phyloP scores from a whole-genome alignment of 2,329 filamentous ascomycete genomes.

The Shiraia bambusicola region DNA sequence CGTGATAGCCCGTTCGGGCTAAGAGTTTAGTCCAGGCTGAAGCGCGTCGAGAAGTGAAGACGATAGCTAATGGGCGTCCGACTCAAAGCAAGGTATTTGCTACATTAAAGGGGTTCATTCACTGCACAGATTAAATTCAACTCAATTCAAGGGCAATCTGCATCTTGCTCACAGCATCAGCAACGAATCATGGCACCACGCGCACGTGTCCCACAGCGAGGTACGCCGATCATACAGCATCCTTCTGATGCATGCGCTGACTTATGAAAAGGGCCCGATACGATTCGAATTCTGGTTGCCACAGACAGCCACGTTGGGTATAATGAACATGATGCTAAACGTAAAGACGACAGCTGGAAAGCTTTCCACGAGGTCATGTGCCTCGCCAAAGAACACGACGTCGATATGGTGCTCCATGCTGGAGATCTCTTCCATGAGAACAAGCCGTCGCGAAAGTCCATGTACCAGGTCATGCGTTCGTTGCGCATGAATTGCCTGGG shows the following conservation, averaged over 20 bases:
- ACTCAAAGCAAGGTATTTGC: neutral
- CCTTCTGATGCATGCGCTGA: conserved; percentile 8
- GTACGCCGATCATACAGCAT: conserved; percentile 16
- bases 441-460: conserved; percentile 89
- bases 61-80: conserved; percentile 2
- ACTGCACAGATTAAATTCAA: neutral
- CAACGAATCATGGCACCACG: conserved; percentile 25
- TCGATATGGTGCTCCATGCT: conserved; percentile 95
- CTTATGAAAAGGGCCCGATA: conserved; percentile 63
- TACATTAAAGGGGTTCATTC: neutral
- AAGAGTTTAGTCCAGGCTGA: conserved; percentile 30
- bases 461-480: conserved; percentile 97
- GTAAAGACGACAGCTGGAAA: conserved; percentile 96
- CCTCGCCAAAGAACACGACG: conserved; percentile 80
- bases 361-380: conserved; percentile 95
- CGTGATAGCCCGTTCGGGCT: conserved; percentile 30
- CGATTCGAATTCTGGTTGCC: conserved; percentile 88
- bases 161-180: neutral
- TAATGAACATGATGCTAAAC: conserved; percentile 86
- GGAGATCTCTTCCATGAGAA: conserved; percentile 98
- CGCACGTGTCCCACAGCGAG: conserved; percentile 29
- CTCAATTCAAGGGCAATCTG: neutral
- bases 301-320: conserved; percentile 99
- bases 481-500: conserved; percentile 91
- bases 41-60: conserved; percentile 30